phyloP scores from a whole-genome alignment of 106 monocot genomes.

The Dioscorea zingiberensis region DNA sequence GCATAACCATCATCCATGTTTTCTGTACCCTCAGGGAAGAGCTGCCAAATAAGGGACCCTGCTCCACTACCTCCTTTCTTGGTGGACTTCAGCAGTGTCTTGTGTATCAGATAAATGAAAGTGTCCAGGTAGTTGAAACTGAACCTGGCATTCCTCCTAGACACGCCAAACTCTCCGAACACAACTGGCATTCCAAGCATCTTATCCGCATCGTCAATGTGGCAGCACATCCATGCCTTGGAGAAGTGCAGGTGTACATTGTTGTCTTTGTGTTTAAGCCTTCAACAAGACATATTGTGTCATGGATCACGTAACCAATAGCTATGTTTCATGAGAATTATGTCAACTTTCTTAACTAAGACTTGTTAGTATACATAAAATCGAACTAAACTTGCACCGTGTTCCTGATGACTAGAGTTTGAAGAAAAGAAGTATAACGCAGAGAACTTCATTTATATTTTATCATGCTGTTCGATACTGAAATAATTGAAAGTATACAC shows the following conservation, averaged over 20 bases:
- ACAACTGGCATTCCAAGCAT: conserved; percentile 66
- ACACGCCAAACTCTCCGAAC: conserved; percentile 72
- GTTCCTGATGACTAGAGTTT: no score
- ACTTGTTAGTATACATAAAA: no score
- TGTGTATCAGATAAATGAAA: conserved; percentile 53
- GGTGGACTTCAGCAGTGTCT: conserved; percentile 33
- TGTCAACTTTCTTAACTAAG: no score
- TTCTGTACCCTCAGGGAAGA: conserved; percentile 78
- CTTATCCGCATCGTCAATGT: conserved; percentile 72
- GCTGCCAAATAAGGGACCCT: conserved; percentile 84
- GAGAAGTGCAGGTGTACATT: conserved; percentile 50
- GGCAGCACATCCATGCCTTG: conserved; percentile 71
- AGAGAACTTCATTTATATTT: no score
- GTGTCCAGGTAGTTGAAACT: conserved; percentile 36
- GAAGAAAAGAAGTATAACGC: no score
- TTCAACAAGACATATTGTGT: conserved; percentile 7
- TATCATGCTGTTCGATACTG: no score
- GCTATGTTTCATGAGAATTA: no score
- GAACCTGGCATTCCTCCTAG: conserved; percentile 46
- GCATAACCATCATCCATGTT: conserved; percentile 96
- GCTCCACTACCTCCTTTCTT: conserved; percentile 51
- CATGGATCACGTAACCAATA: no score
- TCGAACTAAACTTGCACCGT: no score
- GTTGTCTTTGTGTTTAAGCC: conserved; percentile 32
- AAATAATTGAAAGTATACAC: no score